These are phyloP conservation scores for Lentinus tigrinus DNA, from an alignment of 768 basidiomycete species.

Conservation along the genomic window DNA sequence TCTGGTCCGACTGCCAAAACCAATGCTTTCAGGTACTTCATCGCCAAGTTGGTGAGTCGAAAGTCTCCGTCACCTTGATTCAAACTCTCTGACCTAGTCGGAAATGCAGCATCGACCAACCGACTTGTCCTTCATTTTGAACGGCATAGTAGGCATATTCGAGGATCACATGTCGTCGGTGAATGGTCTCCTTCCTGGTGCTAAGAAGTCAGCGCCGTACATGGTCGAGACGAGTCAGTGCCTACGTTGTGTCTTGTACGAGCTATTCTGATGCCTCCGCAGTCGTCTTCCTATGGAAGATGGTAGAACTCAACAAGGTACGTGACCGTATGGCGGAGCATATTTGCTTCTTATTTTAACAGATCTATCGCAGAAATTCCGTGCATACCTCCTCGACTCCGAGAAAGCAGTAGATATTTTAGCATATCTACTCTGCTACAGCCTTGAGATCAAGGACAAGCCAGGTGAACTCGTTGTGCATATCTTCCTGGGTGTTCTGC, in stretches of 20 bases:
- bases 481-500: background rate
- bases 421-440: conserved; percentile 76
- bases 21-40: conserved; percentile 90
- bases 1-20: conserved; percentile 59
- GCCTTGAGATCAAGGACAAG: conserved; percentile 90
- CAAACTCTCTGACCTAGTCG: background rate
- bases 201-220: conserved; percentile 80
- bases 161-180: conserved; percentile 74
- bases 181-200: conserved; percentile 80
- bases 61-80: background rate
- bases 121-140: conserved; percentile 83
- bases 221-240: conserved; percentile 76
- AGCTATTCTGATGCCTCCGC: background rate
- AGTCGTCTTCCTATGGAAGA: conserved; percentile 89
- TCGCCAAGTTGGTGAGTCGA: conserved; percentile 84
- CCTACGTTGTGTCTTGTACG: background rate
- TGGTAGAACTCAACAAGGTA: conserved; percentile 92
- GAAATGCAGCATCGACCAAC: conserved; percentile 73
- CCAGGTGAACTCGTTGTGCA: conserved; percentile 53
- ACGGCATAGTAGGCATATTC: conserved; percentile 66
- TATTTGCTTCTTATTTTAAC: background rate
- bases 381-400: conserved; percentile 74
- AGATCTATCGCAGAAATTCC: conserved; percentile 73
- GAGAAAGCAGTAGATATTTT: conserved; percentile 77
- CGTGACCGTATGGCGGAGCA: background rate